Percentiles rank a stretch among this genome's conserved stretches.
phyloP scores from a whole-genome alignment of 2,329 filamentous ascomycete species.

The Canariomyces notabilis region DNA sequence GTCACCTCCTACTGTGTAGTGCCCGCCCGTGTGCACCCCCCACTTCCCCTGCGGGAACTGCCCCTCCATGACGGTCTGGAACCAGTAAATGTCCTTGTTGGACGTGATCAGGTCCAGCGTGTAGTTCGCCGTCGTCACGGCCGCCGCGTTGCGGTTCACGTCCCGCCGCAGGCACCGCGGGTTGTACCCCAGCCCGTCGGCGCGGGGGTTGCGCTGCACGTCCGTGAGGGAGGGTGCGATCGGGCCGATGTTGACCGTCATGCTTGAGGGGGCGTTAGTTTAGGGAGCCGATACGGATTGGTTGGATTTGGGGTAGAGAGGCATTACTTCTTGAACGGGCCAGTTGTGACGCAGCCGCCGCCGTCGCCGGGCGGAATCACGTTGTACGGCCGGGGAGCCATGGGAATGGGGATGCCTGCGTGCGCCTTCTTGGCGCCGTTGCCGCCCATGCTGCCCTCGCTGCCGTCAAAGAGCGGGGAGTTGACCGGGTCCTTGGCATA shows the following conservation, averaged over 20 bases:
- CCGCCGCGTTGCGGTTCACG: conserved; percentile 20
- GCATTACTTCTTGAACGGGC: conserved; percentile 27
- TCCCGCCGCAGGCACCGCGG: conserved; percentile 23
- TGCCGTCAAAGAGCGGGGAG: conserved; percentile 46
- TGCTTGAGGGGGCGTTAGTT: conserved; percentile 16
- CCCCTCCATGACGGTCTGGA: conserved; percentile 25
- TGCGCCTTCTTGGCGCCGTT: conserved; percentile 34
- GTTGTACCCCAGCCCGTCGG: conserved; percentile 22
- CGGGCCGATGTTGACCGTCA: conserved; percentile 32
- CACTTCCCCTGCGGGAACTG: conserved; percentile 24
- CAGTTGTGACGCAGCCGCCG: conserved; percentile 31
- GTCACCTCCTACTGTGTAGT: conserved; percentile 22
- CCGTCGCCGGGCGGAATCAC: conserved; percentile 27
- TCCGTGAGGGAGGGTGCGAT: conserved; percentile 13
- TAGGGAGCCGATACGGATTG: neutral
- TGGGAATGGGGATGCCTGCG: conserved; percentile 24
- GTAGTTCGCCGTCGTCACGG: conserved; percentile 20
- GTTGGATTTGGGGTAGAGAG: neutral
- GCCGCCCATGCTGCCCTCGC: conserved; percentile 38
- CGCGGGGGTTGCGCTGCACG: conserved; percentile 14
- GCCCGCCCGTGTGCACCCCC: conserved; percentile 24
- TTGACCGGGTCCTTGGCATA: conserved; percentile 37
- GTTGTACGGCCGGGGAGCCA: conserved; percentile 21
- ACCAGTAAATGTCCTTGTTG: conserved; percentile 24
- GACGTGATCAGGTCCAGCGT: conserved; percentile 18